phyloP scores from a whole-genome alignment of 805 yeast genomes.

The Barnettozyma sp. region DNA sequence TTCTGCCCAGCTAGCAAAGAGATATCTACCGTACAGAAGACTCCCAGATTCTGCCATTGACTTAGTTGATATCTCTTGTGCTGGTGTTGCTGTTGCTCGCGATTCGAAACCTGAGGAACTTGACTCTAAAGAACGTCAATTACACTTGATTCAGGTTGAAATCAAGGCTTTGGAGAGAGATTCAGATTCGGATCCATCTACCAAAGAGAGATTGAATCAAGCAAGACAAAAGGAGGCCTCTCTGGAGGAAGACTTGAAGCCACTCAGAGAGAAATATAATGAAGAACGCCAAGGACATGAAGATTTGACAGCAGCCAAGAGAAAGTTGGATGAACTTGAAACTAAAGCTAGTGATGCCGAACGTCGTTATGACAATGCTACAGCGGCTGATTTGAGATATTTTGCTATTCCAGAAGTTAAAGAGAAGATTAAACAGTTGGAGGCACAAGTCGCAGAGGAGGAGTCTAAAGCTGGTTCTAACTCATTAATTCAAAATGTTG shows the following conservation, averaged over 20 bases:
- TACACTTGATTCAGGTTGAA: conserved; percentile 88
- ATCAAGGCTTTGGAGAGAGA: conserved; percentile 96
- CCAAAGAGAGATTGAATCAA: conserved; percentile 75
- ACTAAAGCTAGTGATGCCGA: conserved; percentile 94
- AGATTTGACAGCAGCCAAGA: conserved; percentile 80
- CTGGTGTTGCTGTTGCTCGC: conserved; percentile 95
- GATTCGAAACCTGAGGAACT: conserved; percentile 97
- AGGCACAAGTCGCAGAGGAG: conserved; percentile 71
- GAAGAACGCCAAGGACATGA: conserved; percentile 90
- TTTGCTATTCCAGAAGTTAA: conserved; percentile 94
- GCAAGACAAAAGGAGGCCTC: conserved; percentile 79
- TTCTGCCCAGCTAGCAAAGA: conserved; percentile 90
- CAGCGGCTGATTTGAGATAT: conserved; percentile 94
- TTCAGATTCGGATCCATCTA: conserved; percentile 71
- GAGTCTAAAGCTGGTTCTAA: conserved; percentile 53
- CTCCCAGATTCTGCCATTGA: conserved; percentile 97
- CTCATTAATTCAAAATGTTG: conserved; percentile 78
- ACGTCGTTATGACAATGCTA: conserved; percentile 88
- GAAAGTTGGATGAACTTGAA: conserved; percentile 87
- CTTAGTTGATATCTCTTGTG: conserved; percentile 92
- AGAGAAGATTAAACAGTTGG: conserved; percentile 68
- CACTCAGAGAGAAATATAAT: conserved; percentile 76
- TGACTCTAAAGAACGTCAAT: conserved; percentile 87
- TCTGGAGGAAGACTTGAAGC: conserved; percentile 76
- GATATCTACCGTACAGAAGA: conserved; percentile 91